These are phyloP conservation scores for Rhexocercosporidium sp. DNA, from an alignment of 2,329 filamentous ascomycete genomes.

Conservation along the genomic window DNA sequence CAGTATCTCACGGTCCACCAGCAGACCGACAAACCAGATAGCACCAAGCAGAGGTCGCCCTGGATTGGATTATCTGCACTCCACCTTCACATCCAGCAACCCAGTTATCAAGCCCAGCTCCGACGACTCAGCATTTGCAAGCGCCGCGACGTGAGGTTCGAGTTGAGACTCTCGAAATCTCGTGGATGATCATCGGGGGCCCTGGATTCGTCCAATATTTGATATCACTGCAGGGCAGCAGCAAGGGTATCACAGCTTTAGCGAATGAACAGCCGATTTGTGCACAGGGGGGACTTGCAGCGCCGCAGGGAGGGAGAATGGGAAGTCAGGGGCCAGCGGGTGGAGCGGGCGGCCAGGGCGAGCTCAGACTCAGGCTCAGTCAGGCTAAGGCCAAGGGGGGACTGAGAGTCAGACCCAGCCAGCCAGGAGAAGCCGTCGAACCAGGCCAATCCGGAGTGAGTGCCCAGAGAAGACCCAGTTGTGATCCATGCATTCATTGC, in stretches of 20 bases:
- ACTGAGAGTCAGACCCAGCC: background rate
- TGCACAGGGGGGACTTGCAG: background rate
- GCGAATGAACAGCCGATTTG: background rate
- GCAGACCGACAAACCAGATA: background rate
- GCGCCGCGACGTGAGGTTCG: background rate
- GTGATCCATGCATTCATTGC: background rate
- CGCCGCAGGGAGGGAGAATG: too few species aligned
- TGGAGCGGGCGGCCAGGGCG: constrained; percentile 2
- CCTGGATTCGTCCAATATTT: constrained; percentile 13
- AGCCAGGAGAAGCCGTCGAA: background rate
- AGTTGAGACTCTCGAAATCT: background rate
- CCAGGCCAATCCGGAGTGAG: background rate
- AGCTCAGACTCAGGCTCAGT: background rate
- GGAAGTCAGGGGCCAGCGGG: constrained; percentile 6
- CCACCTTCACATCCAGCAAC: constrained; percentile 1
- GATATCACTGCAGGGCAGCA: constrained; percentile 1
- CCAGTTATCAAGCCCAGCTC: background rate
- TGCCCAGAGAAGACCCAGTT: background rate
- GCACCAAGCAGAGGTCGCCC: background rate
- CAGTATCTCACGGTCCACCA: background rate
- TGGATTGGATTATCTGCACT: background rate
- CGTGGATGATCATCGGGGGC: constrained; percentile 11
- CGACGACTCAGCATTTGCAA: background rate
- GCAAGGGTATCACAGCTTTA: background rate
- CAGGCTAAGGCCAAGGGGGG: background rate